phyloP scores from a whole-genome alignment of 2,329 filamentous ascomycete genomes.

The Fusarium buxicola region DNA sequence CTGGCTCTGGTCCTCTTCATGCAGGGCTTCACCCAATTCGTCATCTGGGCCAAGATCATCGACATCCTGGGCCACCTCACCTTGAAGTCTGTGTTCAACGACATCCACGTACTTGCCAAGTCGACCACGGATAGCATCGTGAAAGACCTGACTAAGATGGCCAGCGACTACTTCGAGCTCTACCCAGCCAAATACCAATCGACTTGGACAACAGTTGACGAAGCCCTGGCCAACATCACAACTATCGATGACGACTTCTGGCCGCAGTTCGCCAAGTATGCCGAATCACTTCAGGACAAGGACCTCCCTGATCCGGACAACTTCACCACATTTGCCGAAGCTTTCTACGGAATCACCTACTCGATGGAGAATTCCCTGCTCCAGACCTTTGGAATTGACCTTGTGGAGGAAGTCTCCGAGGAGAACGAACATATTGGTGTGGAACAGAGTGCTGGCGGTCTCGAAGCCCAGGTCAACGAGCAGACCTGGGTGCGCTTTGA shows the following conservation, averaged over 20 bases:
- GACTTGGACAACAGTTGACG: constrained; percentile 33
- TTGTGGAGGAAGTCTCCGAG: constrained; percentile 40
- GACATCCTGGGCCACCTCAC: constrained; percentile 45
- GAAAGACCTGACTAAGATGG: constrained; percentile 27
- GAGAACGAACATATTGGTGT: constrained; percentile 34
- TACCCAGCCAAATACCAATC: constrained; percentile 45
- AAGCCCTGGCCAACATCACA: constrained; percentile 46
- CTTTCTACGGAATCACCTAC: constrained; percentile 21
- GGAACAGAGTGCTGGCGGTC: constrained; percentile 18
- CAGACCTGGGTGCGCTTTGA: constrained; percentile 44
- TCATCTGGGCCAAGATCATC: constrained; percentile 57
- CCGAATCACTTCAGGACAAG: constrained; percentile 10
- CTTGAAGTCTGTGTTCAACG: constrained; percentile 20
- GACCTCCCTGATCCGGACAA: constrained; percentile 14
- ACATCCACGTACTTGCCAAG: constrained; percentile 18
- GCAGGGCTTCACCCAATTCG: constrained; percentile 70
- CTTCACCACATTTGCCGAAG: constrained; percentile 6
- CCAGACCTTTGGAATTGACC: constrained; percentile 48
- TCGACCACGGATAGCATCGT: constrained; percentile 38
- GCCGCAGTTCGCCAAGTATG: constrained; percentile 29
- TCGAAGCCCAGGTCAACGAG: constrained; percentile 41
- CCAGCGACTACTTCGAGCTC: constrained; percentile 40
- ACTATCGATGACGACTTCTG: constrained; percentile 46
- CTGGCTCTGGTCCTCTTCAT: constrained; percentile 72
- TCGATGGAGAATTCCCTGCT: constrained; percentile 49